Base-by-base conservation (phyloP, 2,329 filamentous ascomycete genomes). In the Aphanoascus verrucosus region DNA sequence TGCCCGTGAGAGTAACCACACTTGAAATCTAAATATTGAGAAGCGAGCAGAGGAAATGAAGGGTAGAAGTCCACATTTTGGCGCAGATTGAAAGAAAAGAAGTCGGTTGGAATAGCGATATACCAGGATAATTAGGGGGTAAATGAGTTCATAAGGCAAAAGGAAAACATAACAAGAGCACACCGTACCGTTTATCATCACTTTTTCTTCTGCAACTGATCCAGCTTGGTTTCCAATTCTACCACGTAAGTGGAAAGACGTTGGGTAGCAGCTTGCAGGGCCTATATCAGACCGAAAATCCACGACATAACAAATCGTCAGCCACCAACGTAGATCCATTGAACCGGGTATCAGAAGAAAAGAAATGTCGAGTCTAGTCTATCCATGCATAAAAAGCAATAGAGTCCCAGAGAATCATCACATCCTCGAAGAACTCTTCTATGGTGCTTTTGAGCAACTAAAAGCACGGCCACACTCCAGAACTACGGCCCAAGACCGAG, bases 191-290 rank as follows among this genome's bases (percentile, higher is more conserved):
- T 54, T 20, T 42, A 37, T 47, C 48, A 53, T 63, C 57, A 82
- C 75, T 84, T 86, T 74, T 82, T 85, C 74, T 82, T 85, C 65
- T 83, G 78, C 64, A 81, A 63, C 57, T 78, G 74, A 61, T 84
- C 82, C 61, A 90, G 78, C 74, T 85, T 89, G 63, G 86, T 80
- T 74, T 97, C 91, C 59, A 97, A 74, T 49, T 80, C 80, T 66
- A 83, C 81, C 59, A 95, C 83, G 68, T 96, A 94, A 58, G 80
- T 81, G 72, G 88, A 88, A 69, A 96, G 81, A 67, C 86, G 82
- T 70, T 90, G 85, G 54, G 94, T 90, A 47, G 89, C 88, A 48
- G 83, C 79, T 79, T 96, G 90, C 47, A 97, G 79, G 60, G 87
- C 84, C 90, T 94, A 56, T 46, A 37, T 11, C 9, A 23, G 23